Percentiles rank a stretch among this genome's conserved stretches.
Evolutionary conservation across 805 yeast genomes (phyloP).

Genomic region (Candida morakotiae): DNA sequence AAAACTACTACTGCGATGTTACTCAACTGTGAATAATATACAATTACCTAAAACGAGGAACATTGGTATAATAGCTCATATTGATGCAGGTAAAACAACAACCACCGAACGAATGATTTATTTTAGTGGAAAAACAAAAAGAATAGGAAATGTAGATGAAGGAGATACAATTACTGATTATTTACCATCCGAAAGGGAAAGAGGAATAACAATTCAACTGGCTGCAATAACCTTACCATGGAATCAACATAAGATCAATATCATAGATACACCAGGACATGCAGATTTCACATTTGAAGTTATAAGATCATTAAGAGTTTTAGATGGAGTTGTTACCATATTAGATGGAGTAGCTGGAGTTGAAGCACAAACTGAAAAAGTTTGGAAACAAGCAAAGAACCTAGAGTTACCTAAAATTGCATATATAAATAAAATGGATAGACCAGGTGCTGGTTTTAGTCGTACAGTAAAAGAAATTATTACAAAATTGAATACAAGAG

Average conservation of each 20-base stretch:
- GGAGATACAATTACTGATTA: conserved; percentile 97
- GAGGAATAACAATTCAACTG: conserved; percentile 95
- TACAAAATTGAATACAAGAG: conserved; percentile 67
- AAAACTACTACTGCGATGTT: neutral
- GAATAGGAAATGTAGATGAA: conserved; percentile 91
- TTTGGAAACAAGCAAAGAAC: conserved; percentile 81
- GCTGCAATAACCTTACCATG: conserved; percentile 93
- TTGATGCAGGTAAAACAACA: conserved; percentile 98
- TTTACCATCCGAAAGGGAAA: conserved; percentile 79
- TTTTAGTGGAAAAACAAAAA: conserved; percentile 72
- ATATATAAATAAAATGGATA: conserved; percentile 92
- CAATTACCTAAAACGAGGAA: conserved; percentile 54
- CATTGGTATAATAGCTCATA: conserved; percentile 97
- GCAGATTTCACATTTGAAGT: conserved; percentile 97
- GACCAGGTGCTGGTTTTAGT: conserved; percentile 93
- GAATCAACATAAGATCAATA: conserved; percentile 71
- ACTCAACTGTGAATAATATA: conserved; percentile 22
- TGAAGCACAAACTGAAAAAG: conserved; percentile 96
- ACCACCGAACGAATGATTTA: conserved; percentile 95
- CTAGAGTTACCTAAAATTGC: conserved; percentile 70
- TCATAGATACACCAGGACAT: conserved; percentile 97
- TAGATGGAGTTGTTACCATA: conserved; percentile 92
- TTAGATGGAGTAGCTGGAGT: conserved; percentile 97
- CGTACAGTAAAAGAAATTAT: conserved; percentile 85
- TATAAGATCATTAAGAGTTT: conserved; percentile 77